A percentile compares a stretch with the other conserved stretches of the same genome.
Evolutionary conservation across 179 eudicot species (phyloP).

Genomic region (Dionaea muscipula): DNA sequence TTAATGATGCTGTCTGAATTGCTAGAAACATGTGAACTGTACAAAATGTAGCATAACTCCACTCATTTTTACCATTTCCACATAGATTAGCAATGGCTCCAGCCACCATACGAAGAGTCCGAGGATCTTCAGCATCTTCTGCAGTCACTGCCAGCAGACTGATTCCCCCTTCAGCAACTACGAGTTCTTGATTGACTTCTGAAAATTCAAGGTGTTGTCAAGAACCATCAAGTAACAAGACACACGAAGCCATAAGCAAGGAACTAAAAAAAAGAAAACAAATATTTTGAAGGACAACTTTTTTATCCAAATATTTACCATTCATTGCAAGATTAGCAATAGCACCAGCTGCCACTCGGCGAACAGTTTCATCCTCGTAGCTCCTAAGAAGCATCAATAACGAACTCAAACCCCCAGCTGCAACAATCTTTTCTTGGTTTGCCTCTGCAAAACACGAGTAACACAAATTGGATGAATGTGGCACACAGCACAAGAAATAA

Average conservation of each 20-base stretch:
- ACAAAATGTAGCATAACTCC: neutral
- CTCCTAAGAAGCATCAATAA: conserved; percentile 88
- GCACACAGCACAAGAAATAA: neutral
- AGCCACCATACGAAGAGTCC: conserved; percentile 98
- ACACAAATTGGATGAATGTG: neutral
- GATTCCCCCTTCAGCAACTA: conserved; percentile 91
- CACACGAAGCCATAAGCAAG: too few relatives aligned
- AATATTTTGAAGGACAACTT: neutral
- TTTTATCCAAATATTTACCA: conserved; percentile 43
- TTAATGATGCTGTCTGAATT: too few relatives aligned
- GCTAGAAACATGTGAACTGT: too few relatives aligned
- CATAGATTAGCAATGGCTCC: conserved; percentile 98
- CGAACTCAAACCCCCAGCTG: conserved; percentile 94
- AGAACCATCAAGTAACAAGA: too few relatives aligned
- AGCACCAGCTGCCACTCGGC: conserved; percentile 98
- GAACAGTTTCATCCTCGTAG: conserved; percentile 87
- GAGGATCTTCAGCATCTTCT: conserved; percentile 95
- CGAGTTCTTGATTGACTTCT: conserved; percentile 91
- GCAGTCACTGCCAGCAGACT: conserved; percentile 73
- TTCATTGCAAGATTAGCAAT: conserved; percentile 99
- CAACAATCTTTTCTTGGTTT: conserved; percentile 86
- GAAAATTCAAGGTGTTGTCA: conserved; percentile 15
- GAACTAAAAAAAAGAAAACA: neutral
- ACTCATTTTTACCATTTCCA: conserved; percentile 76
- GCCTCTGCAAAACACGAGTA: conserved; percentile 37